These are phyloP conservation scores for Kazachstania viticola DNA, from an alignment of 805 yeast genomes.

Conservation along the genomic window DNA sequence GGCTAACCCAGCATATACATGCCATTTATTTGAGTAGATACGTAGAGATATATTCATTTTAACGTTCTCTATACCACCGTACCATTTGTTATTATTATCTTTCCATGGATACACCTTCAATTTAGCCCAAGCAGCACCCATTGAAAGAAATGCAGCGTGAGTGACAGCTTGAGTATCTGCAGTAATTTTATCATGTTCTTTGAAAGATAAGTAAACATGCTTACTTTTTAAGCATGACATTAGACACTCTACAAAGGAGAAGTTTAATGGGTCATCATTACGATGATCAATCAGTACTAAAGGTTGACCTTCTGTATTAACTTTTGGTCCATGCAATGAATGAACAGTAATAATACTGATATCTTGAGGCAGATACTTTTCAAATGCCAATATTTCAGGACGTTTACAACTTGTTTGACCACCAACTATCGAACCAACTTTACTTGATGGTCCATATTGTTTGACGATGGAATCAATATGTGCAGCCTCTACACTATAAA, in stretches of 20 bases:
- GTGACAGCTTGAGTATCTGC: constrained; percentile 99
- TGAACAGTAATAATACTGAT: constrained; percentile 79
- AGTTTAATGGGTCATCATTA: constrained; percentile 38
- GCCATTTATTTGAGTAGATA: constrained; percentile 91
- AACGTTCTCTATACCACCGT: constrained; percentile 92
- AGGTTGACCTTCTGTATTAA: constrained; percentile 85
- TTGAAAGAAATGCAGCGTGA: constrained; percentile 90
- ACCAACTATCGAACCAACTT: constrained; percentile 85
- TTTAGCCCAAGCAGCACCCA: constrained; percentile 94
- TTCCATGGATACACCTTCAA: constrained; percentile 83
- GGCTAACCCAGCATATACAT: constrained; percentile 95
- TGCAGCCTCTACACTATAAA: constrained; percentile 91
- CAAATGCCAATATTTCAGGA: constrained; percentile 84
- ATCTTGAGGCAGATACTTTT: constrained; percentile 60
- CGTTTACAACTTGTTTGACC: constrained; percentile 95
- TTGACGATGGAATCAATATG: constrained; percentile 61
- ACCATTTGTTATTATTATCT: constrained; percentile 43
- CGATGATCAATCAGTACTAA: constrained; percentile 74
- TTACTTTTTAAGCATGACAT: constrained; percentile 70
- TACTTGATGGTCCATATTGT: constrained; percentile 76
- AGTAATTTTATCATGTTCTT: constrained; percentile 86
- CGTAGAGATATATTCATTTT: constrained; percentile 87
- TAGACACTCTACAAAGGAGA: constrained; percentile 49
- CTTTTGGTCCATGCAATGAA: constrained; percentile 90
- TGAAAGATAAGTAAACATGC: constrained; percentile 65